Base-by-base conservation (phyloP, 2,329 filamentous ascomycete species). In the Colletotrichum ledebouriae region DNA sequence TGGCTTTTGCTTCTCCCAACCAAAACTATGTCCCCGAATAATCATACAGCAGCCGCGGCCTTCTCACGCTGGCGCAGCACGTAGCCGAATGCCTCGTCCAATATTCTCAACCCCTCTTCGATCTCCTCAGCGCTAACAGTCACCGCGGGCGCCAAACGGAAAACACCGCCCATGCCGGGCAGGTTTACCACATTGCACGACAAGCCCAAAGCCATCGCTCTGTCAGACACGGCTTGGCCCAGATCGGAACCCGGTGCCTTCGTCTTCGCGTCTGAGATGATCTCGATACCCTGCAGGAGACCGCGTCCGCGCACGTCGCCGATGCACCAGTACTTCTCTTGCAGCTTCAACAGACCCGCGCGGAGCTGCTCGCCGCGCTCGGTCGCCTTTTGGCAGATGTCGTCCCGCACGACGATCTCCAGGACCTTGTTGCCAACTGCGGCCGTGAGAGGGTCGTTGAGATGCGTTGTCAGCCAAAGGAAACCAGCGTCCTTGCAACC, bases 361-460 rank as follows among this genome's bases (percentile, higher is more conserved):
- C 80, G 80, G 1, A 87, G 75, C 49, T 82, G 78, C 9, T 75
- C 70, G 1, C 85, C 85, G 6, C 81, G 77, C 49, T 78, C 74
- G 1, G 75, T 71, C 0, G 85, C 82, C 2, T 77, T 75, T 17
- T 78, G 73, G 47, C 80, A 80, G 2, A 86, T 75, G 15, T 79
- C 74, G 70, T 87, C 85, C 4, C 85, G 77, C 39, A 81, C 77
- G 3, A 87, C 83, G 17, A 87, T 84, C 70, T 87, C 84, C 2
- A 87, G 79, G 7, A 87, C 85, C 71, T 87, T 87, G 61, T 83
- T 78, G 0, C 85, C 85, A 3, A 87, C 85, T 0, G 85, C 83
- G 0, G 85, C 83, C 0, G 85, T 80, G 4, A 87, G 73, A 0
- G 86, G 85, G 56, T 87, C 85, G 71, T 87, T 87, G 20, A 86